Base-by-base conservation (phyloP, 192 early-diverging fungal species). In the Coemansia erecta region DNA sequence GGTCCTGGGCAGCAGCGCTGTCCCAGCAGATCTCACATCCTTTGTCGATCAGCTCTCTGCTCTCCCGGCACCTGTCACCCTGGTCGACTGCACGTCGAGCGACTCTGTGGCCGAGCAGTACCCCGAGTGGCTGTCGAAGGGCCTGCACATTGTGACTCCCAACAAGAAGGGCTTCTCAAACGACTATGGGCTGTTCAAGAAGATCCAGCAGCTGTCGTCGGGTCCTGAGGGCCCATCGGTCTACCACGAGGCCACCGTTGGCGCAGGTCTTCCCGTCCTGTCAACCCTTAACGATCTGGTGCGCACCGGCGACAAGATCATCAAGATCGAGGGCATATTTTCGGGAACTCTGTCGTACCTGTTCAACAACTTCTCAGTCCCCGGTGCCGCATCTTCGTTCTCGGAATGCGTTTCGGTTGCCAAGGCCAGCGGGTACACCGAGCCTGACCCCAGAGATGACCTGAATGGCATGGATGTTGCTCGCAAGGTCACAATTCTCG, bases 391-490 rank as follows among this genome's bases (percentile, higher is more conserved):
- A 31, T 81, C 81, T 35, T 77, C 70, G 33, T 99, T 99, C 80
- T 95, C 94, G 8, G 86, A 90, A 39, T 92, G 90, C 60, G 97
- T 99, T 52, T 70, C 81, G 56, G 88, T 88, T 22, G 97, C 95
- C 54, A 98, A 94, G 77, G 87, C 88, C 23, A 83, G 87, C 39
- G 97, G 97, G 4, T 99, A 95, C 75, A 99, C 97, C 24, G 97
- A 99, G 64, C 97, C 97, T 26, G 97, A 99, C 70, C 97, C 97
- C 23, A 83, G 97, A 43, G 97, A 99, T 66, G 97, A 99, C 61
- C 84, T 99, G 58, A 99, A 99, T 64, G 97, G 95, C 26, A 89
- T 99, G 91, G 97, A 99, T 66, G 94, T 99, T 23, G 95, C 94
- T n/a, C 91, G 95, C 55, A 99, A 99, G 80, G 91, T 92, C 45